Evolutionary conservation across 2,329 filamentous ascomycete genomes (phyloP).

Genomic region (Fusarium beomiforme): DNA sequence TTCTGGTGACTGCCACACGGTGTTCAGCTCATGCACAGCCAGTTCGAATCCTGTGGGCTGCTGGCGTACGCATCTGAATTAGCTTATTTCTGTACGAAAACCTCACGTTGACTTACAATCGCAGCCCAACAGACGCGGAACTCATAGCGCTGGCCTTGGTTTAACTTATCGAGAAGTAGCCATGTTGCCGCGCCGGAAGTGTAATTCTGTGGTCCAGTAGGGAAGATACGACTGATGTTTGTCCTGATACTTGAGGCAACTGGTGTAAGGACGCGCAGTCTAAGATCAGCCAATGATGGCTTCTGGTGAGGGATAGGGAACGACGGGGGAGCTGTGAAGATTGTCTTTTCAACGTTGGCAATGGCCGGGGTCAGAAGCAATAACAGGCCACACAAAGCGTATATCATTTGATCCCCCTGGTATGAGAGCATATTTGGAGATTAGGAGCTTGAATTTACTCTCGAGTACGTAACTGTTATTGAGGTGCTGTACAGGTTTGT

Average conservation of each 20-base stretch:
- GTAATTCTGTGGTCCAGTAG: slow-evolving; percentile 54
- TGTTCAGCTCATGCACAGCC: slow-evolving; percentile 68
- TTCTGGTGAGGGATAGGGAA: slow-evolving; percentile 59
- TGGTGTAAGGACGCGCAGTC: slow-evolving; percentile 73
- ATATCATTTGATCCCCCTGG: neutral
- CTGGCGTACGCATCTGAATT: slow-evolving; percentile 56
- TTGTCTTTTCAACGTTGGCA: slow-evolving; percentile 90
- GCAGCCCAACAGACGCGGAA: slow-evolving; percentile 93
- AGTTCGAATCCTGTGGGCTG: slow-evolving; percentile 87
- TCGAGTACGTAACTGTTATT: neutral
- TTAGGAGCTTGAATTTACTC: neutral
- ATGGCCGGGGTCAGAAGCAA: slow-evolving; percentile 14
- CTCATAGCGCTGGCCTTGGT: slow-evolving; percentile 83
- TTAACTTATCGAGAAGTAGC: slow-evolving; percentile 78
- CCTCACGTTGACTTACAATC: slow-evolving; percentile 69
- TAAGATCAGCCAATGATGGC: slow-evolving; percentile 62
- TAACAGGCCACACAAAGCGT: slow-evolving; percentile 29
- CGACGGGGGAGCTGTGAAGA: slow-evolving; percentile 79
- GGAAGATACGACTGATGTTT: slow-evolving; percentile 74
- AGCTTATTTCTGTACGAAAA: neutral
- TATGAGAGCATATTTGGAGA: slow-evolving; percentile 17
- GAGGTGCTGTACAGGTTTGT: no score
- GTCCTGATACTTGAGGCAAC: slow-evolving; percentile 66
- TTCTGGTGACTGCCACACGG: slow-evolving; percentile 69
- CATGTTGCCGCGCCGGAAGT: slow-evolving; percentile 74